Base-by-base conservation (phyloP, 345 rosid species). In the Aquilaria malaccensis region DNA sequence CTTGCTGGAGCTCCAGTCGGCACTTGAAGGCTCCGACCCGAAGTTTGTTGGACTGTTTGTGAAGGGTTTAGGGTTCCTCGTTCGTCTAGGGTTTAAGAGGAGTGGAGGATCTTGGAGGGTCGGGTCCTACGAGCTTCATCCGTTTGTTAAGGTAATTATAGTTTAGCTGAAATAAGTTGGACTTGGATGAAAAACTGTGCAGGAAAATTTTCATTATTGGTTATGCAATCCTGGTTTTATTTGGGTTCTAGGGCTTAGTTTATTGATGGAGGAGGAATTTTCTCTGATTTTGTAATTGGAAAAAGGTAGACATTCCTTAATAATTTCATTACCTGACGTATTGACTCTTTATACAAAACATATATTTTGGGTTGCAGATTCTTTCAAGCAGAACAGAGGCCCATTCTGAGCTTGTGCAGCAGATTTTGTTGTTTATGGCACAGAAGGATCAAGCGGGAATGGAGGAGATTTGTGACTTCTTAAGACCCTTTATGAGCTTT, bases 1-100 rank as follows among this genome's bases (percentile, higher is more conserved):
- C 1, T 70, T 92, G 64, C n/a, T 87, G 66, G 95, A 87, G 76
- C 93, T 89, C 53, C 98, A 85, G 65, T 85, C 96, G 11, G 81
- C 96, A 13, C 85, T 92, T 61, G 96, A 92, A 74, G 98, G 81
- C 13, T 75, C 91, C 65, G 81, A 81, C 52, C 49, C 81, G 29
- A 84, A 79, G 33, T 75, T 82, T 53, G 82, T 77, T 10, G 57
- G 68, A 0, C 47, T 92, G 4, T 81, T 85, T 37, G 91, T 87
- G 58, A 92, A 87, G 61, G 87, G 83, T 1, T 66, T 93, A 52
- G 97, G 89, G 37, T 80, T 79, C 60, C 71, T 93, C 45, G 77
- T 82, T 62, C 77, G 91, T 11, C 0, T 76, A 9, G 88, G 87
- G 57, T 93, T 81, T 64, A 59, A 66, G 60, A 68, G 66, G 74